phyloP scores from a whole-genome alignment of 2,329 filamentous ascomycete species.

The Penicillium sp. region DNA sequence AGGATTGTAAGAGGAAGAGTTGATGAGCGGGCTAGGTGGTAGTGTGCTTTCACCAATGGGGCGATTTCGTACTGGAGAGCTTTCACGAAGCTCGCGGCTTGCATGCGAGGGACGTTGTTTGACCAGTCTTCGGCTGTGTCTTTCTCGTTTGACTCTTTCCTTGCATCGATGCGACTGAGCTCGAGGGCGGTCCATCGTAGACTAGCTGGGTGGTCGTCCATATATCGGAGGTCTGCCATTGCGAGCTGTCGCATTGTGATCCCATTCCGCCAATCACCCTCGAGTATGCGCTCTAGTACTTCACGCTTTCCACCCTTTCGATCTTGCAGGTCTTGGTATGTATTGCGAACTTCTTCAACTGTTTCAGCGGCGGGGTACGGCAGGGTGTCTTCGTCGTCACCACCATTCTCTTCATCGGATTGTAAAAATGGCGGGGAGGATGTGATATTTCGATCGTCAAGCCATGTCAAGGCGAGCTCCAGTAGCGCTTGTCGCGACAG shows the following conservation, averaged over 20 bases:
- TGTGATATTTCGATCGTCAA: constrained; percentile 63
- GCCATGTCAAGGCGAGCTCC: constrained; percentile 72
- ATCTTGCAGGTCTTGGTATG: constrained; percentile 61
- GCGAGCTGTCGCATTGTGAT: constrained; percentile 56
- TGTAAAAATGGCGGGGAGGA: constrained; percentile 60
- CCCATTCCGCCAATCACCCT: constrained; percentile 57
- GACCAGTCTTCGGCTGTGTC: constrained; percentile 32
- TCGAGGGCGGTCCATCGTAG: constrained; percentile 55
- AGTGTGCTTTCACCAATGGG: constrained; percentile 79
- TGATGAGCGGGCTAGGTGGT: constrained; percentile 71
- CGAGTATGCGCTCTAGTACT: constrained; percentile 55
- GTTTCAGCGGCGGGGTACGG: constrained; percentile 67
- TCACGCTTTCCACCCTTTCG: constrained; percentile 54
- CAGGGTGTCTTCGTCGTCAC: constrained; percentile 61
- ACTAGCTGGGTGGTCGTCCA: constrained; percentile 53
- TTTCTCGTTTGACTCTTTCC: constrained; percentile 11
- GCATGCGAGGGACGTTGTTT: constrained; percentile 63
- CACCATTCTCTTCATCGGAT: constrained; percentile 47
- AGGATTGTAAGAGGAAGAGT: constrained; percentile 65
- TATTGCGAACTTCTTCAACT: constrained; percentile 63
- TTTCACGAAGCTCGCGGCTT: constrained; percentile 74
- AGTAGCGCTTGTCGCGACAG: constrained; percentile 71
- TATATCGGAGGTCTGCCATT: constrained; percentile 53
- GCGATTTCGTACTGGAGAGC: constrained; percentile 72
- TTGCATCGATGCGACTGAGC: constrained; percentile 34